Conservation (phyloP, 495 filamentous ascomycete species). For the Lasiosphaeria miniovina region DNA sequence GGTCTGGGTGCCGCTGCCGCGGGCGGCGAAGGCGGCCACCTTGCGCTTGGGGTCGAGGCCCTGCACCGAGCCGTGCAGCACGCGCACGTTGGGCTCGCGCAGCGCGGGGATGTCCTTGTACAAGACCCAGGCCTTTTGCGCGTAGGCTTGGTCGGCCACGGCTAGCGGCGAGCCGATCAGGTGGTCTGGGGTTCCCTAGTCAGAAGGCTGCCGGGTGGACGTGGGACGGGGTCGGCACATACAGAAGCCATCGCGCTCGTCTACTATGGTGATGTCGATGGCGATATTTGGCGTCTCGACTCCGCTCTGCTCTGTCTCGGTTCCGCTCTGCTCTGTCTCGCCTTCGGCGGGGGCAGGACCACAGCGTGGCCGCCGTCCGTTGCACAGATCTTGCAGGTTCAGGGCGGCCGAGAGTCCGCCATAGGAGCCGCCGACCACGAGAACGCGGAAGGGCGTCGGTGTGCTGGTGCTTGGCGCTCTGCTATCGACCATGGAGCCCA, state of each 20-base stretch:
- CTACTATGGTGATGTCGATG: constrained; percentile 63
- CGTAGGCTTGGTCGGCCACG: constrained; percentile 53
- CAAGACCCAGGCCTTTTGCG: constrained; percentile 58
- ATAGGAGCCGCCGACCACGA: constrained; percentile 64
- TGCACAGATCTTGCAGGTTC: constrained; percentile 58
- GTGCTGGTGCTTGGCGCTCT: constrained; percentile 1
- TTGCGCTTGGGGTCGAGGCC: constrained; percentile 52
- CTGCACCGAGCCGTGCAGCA: constrained; percentile 56
- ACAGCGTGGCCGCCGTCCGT: constrained; percentile 32
- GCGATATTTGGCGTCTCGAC: constrained; percentile 37
- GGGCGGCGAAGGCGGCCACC: constrained; percentile 42
- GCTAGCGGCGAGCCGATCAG: constrained; percentile 64
- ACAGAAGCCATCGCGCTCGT: constrained; percentile 72
- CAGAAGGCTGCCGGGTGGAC: neutral
- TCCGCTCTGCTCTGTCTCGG: constrained; percentile 11
- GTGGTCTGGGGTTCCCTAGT: constrained; percentile 40
- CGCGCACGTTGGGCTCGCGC: constrained; percentile 41
- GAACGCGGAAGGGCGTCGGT: constrained; percentile 34
- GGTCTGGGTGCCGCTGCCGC: constrained; percentile 23
- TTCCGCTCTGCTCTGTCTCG: constrained; percentile 11
- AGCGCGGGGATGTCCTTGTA: constrained; percentile 60
- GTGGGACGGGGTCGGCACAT: constrained; percentile 15
- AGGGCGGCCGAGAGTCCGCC: constrained; percentile 59
- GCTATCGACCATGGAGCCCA: constrained; percentile 13
- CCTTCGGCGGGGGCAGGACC: constrained; percentile 23